phyloP scores from a whole-genome alignment of 306 rosid species.

The Vicia faba region DNA sequence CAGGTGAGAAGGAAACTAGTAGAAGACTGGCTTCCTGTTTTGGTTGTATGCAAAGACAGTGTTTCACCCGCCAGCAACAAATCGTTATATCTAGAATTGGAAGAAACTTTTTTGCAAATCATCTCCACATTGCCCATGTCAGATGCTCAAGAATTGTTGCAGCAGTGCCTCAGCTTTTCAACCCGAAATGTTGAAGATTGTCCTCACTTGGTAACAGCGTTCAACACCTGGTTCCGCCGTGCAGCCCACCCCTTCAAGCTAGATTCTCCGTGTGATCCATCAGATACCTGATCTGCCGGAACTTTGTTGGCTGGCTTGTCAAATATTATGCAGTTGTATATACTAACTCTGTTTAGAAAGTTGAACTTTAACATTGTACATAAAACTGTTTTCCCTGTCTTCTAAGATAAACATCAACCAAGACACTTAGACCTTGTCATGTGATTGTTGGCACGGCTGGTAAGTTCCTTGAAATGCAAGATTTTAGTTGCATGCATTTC shows the following conservation, averaged over 20 bases:
- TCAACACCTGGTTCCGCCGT: constrained; percentile 96
- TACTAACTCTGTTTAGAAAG: constrained; percentile 35
- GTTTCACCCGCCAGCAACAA: constrained; percentile 71
- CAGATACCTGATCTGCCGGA: constrained; percentile 2
- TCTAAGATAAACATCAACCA: background rate
- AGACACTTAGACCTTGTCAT: constrained; percentile 13
- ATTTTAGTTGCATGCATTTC: constrained; percentile 24
- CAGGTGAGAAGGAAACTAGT: constrained; percentile 94
- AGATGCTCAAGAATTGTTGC: constrained; percentile 86
- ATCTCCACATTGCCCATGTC: constrained; percentile 90
- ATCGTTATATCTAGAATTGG: constrained; percentile 67
- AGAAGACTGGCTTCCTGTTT: constrained; percentile 88
- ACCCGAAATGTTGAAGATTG: constrained; percentile 86
- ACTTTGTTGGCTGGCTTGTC: constrained; percentile 18
- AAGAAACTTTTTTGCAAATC: constrained; percentile 75
- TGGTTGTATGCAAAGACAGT: constrained; percentile 79
- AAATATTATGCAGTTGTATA: constrained; percentile 47
- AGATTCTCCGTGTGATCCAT: constrained; percentile 36
- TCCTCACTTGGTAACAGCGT: constrained; percentile 78
- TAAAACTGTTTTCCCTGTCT: background rate
- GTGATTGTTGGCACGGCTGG: constrained; percentile 3
- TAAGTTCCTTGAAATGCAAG: constrained; percentile 24
- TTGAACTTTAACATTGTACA: constrained; percentile 37
- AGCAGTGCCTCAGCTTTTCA: constrained; percentile 84
- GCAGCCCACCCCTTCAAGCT: constrained; percentile 53